Evolutionary conservation across 768 basidiomycete genomes (phyloP).

Genomic region (Phylloporus sp.): DNA sequence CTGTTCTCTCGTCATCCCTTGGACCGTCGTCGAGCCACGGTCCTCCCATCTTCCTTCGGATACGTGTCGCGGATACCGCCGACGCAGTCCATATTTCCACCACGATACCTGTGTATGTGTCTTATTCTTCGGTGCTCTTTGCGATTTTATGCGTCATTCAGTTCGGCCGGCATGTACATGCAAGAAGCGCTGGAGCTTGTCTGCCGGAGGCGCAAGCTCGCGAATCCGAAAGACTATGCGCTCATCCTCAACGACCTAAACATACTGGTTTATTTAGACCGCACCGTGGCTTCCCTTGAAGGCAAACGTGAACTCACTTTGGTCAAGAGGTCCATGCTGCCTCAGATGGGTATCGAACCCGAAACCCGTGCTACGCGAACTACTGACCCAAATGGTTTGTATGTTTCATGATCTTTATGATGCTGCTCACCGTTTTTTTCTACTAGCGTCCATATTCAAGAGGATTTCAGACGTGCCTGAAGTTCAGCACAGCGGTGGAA

Average conservation of each 20-base stretch:
- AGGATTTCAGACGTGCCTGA: conserved; percentile 66
- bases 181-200: conserved; percentile 90
- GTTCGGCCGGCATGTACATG: conserved; percentile 92
- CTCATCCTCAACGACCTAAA: conserved; percentile 58
- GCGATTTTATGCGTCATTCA: conserved; percentile 21
- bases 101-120: conserved; percentile 82
- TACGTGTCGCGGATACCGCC: conserved; percentile 73
- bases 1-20: conserved; percentile 58
- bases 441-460: conserved; percentile 87
- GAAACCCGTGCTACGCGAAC: conserved; percentile 62
- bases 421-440: not conserved
- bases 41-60: conserved; percentile 77
- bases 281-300: conserved; percentile 93
- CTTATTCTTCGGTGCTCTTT: not conserved
- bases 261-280: conserved; percentile 83
- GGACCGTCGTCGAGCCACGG: conserved; percentile 71
- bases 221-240: conserved; percentile 75
- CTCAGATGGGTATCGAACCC: conserved; percentile 63
- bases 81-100: conserved; percentile 85
- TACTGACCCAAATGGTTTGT: conserved; percentile 87
- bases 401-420: not conserved
- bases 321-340: conserved; percentile 72
- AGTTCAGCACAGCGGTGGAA: conserved; percentile 50
- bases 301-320: conserved; percentile 81
- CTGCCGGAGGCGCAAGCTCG: conserved; percentile 62